A percentile compares a stretch with the other conserved stretches of the same genome.
Conservation (phyloP, 352 stramenopile species). For the Pythium apleroticum region DNA sequence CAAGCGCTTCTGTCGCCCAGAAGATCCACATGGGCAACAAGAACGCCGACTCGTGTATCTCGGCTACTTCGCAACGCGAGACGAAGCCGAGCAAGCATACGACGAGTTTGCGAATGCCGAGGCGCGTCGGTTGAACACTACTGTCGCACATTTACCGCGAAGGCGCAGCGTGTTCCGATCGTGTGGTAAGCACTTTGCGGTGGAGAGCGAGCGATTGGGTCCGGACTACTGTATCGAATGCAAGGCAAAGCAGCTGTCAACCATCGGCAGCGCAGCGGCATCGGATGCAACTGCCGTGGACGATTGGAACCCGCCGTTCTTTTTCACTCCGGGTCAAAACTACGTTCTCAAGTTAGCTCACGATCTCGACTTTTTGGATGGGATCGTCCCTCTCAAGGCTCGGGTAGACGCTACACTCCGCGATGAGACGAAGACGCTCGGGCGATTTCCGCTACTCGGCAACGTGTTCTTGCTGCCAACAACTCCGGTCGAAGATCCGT, state of each 20-base stretch:
- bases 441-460: slow-evolving; percentile 57
- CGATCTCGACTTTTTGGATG: slow-evolving; percentile 74
- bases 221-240: slow-evolving; percentile 81
- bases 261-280: slow-evolving; percentile 16
- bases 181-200: slow-evolving; percentile 77
- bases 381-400: slow-evolving; percentile 46
- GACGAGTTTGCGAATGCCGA: slow-evolving; percentile 61
- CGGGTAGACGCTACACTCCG: slow-evolving; percentile 31
- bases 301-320: slow-evolving; percentile 71
- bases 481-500: slow-evolving; percentile 60
- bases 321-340: slow-evolving; percentile 54
- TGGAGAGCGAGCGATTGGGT: slow-evolving; percentile 69
- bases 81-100: slow-evolving; percentile 71
- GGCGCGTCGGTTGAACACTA: slow-evolving; percentile 68
- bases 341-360: slow-evolving; percentile 77
- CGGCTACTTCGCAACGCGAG: slow-evolving; percentile 62
- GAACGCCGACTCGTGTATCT: slow-evolving; percentile 71
- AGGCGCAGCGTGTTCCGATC: slow-evolving; percentile 70
- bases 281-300: slow-evolving; percentile 13
- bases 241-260: slow-evolving; percentile 54
- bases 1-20: slow-evolving; percentile 67
- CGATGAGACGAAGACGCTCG: not conserved
- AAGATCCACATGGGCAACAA: slow-evolving; percentile 49
- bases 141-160: slow-evolving; percentile 45
- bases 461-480: slow-evolving; percentile 73